Conservation (phyloP, 345 rosid genomes). For the Lepidium africanum region DNA sequence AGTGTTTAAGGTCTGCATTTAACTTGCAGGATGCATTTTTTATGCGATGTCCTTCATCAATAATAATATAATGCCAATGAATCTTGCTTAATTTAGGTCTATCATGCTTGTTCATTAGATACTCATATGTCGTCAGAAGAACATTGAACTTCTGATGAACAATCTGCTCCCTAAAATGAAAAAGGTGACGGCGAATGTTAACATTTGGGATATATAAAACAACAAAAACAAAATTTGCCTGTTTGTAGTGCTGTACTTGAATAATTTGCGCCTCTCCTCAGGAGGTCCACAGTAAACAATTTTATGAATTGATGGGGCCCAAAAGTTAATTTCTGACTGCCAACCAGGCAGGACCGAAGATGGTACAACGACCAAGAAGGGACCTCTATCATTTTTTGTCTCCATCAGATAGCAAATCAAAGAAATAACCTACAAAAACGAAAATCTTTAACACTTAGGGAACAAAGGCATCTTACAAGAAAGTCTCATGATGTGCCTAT, state of each 20-base stretch:
- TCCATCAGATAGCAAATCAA: conserved; percentile 86
- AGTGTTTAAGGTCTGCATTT: conserved; percentile 80
- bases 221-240: not conserved
- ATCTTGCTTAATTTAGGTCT: conserved; percentile 74
- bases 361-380: conserved; percentile 85
- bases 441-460: not conserved
- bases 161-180: conserved; percentile 65
- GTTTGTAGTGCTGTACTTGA: conserved; percentile 40
- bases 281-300: conserved; percentile 83
- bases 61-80: conserved; percentile 85
- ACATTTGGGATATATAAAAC: not conserved
- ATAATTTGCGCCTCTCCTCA: conserved; percentile 79
- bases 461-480: not conserved
- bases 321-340: conserved; percentile 70
- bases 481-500: not conserved
- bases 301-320: conserved; percentile 69
- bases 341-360: conserved; percentile 84
- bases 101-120: conserved; percentile 93
- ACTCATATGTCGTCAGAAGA: conserved; percentile 80
- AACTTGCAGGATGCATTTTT: conserved; percentile 96
- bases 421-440: conserved; percentile 53
- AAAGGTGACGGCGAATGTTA: conserved; percentile 3
- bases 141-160: conserved; percentile 86
- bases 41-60: conserved; percentile 95
- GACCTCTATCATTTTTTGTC: conserved; percentile 79